Percentiles rank a stretch among this genome's conserved stretches.
phyloP scores from a whole-genome alignment of 1,139 yeast species.

The Scheffersomyces insectosa region DNA sequence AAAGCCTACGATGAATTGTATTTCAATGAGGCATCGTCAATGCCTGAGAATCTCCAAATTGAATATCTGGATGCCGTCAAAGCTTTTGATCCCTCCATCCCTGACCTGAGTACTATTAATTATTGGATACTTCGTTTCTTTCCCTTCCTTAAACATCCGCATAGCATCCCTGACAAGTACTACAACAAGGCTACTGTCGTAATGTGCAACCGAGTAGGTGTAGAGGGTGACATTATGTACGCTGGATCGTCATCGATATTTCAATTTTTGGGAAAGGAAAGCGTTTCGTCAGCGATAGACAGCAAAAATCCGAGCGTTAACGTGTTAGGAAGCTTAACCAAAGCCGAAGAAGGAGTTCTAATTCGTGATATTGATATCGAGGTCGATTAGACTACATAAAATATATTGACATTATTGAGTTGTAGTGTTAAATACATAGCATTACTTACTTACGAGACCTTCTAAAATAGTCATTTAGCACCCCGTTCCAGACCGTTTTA shows the following conservation, averaged over 20 bases:
- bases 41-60: constrained; percentile 2
- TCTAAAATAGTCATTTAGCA: neutral
- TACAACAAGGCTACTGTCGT: constrained; percentile 37
- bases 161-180: constrained; percentile 28
- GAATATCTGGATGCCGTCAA: constrained; percentile 2
- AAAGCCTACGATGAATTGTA: constrained; percentile 5
- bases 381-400: neutral
- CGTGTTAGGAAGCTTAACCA: constrained; percentile 56
- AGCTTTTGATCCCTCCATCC: constrained; percentile 16
- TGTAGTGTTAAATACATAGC: no score
- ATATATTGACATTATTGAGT: no score
- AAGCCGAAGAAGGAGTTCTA: constrained; percentile 63
- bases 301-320: constrained; percentile 50
- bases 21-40: neutral
- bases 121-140: constrained; percentile 76
- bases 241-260: constrained; percentile 70
- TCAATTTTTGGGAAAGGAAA: constrained; percentile 43
- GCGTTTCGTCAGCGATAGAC: constrained; percentile 23
- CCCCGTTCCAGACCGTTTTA: neutral
- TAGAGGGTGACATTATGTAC: constrained; percentile 67
- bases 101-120: constrained; percentile 32
- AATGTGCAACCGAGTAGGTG: constrained; percentile 71
- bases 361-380: constrained; percentile 55
- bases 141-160: constrained; percentile 56
- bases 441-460: neutral